phyloP scores from a whole-genome alignment of 1,139 yeast genomes.

The Kodamaea arcana region DNA sequence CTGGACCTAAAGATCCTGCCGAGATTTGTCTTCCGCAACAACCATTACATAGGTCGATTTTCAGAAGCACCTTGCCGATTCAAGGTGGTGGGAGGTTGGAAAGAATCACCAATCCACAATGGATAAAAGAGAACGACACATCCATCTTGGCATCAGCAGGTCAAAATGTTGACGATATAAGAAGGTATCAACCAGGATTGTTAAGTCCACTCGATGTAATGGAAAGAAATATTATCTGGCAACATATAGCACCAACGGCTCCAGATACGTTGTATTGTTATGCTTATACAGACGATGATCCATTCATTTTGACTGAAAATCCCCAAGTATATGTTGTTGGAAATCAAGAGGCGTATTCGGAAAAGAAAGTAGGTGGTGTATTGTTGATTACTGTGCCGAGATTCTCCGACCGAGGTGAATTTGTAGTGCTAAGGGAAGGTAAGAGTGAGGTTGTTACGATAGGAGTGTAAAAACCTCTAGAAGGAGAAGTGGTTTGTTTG shows the following conservation, averaged over 20 bases:
- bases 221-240: conserved; percentile 75
- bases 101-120: conserved; percentile 70
- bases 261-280: conserved; percentile 93
- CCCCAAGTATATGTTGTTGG: conserved; percentile 90
- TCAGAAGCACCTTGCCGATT: conserved; percentile 45
- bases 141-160: conserved; percentile 75
- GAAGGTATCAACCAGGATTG: conserved; percentile 50
- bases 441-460: conserved; percentile 7
- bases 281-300: conserved; percentile 78
- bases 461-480: too few species aligned
- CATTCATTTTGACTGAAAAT: conserved; percentile 69
- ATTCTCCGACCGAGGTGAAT: conserved; percentile 60
- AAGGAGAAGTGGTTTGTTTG: too few species aligned
- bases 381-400: conserved; percentile 59
- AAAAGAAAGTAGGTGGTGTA: conserved; percentile 1
- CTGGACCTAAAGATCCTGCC: conserved; percentile 82
- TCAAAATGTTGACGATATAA: conserved; percentile 75
- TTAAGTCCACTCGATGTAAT: conserved; percentile 44
- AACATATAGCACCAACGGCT: conserved; percentile 86
- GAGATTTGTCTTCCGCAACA: conserved; percentile 87
- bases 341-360: conserved; percentile 58
- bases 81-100: conserved; percentile 39
- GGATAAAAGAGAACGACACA: conserved; percentile 51
- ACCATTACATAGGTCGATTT: conserved; percentile 73
- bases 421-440: conserved; percentile 54